A percentile compares a stretch with the other conserved stretches of the same genome.
phyloP scores from a whole-genome alignment of 1,284 basidiomycete genomes.

The Sanghuangporus weigelae region DNA sequence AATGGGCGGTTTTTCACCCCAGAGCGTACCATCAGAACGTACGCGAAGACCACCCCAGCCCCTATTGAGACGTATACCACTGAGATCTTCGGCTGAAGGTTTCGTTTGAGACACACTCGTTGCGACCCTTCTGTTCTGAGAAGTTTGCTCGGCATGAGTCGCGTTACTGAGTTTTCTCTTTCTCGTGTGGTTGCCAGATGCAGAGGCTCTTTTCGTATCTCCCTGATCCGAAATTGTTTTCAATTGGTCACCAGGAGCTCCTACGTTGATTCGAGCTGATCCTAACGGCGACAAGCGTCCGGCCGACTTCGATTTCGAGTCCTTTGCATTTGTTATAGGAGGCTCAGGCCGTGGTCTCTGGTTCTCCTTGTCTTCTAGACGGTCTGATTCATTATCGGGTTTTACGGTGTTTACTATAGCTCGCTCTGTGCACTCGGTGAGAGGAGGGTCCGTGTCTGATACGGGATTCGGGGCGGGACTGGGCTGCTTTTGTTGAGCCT shows the following conservation, averaged over 20 bases:
- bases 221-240: background rate
- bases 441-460: background rate
- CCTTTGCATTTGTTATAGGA: background rate
- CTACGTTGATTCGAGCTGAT: slow-evolving; percentile 7
- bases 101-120: background rate
- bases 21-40: slow-evolving; percentile 5
- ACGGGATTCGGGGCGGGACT: background rate
- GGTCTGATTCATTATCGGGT: background rate
- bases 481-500: slow-evolving; percentile 10
- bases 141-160: background rate
- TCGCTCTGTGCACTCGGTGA: background rate
- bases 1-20: background rate
- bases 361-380: slow-evolving; percentile 12
- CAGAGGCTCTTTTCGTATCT: background rate
- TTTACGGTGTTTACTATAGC: background rate
- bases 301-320: background rate
- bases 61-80: slow-evolving; percentile 6
- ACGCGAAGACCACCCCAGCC: slow-evolving; percentile 18
- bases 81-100: background rate
- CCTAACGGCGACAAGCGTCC: slow-evolving; percentile 4
- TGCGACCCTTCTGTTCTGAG: background rate
- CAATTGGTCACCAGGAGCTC: background rate
- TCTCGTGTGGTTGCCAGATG: background rate
- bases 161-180: slow-evolving; percentile 12
- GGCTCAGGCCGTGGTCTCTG: slow-evolving; percentile 1